Conservation (phyloP, 306 rosid species). For the Quercus variabilis region DNA sequence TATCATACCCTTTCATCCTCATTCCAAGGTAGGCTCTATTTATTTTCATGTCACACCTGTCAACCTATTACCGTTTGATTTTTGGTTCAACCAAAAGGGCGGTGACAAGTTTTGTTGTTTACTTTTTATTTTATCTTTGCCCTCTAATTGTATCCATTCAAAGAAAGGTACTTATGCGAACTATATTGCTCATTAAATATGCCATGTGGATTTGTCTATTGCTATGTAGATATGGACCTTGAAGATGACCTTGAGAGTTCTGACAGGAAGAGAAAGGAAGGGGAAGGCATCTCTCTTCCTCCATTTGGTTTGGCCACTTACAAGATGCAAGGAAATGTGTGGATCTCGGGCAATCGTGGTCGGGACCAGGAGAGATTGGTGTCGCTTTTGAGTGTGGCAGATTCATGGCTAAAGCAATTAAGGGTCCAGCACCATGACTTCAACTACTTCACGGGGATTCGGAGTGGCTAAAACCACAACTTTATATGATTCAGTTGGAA, state of each 20-base stretch:
- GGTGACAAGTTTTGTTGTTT: background rate
- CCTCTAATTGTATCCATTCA: background rate
- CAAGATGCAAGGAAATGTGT: constrained; percentile 83
- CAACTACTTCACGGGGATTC: constrained; percentile 62
- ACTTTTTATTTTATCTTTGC: background rate
- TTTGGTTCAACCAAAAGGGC: no score
- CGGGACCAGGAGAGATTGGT: constrained; percentile 71
- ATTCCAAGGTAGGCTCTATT: constrained; percentile 65
- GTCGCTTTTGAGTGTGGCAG: constrained; percentile 75
- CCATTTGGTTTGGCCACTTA: constrained; percentile 94
- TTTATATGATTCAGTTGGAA: background rate
- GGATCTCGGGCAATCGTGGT: constrained; percentile 77
- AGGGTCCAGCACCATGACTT: constrained; percentile 94
- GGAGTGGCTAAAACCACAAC: constrained; percentile 36
- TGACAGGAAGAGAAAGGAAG: constrained; percentile 50
- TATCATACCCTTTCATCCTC: constrained; percentile 97
- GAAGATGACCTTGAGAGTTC: constrained; percentile 51
- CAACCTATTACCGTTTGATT: no score
- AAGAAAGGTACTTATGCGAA: background rate
- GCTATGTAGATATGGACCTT: constrained; percentile 54
- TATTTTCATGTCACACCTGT: background rate
- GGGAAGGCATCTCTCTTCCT: constrained; percentile 57
- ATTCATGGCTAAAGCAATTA: constrained; percentile 94
- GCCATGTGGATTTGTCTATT: background rate
- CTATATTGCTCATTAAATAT: background rate